A percentile compares a stretch with the other conserved stretches of the same genome.
phyloP scores from a whole-genome alignment of 2,329 filamentous ascomycete genomes.

The Cordyceps cateniannulata region DNA sequence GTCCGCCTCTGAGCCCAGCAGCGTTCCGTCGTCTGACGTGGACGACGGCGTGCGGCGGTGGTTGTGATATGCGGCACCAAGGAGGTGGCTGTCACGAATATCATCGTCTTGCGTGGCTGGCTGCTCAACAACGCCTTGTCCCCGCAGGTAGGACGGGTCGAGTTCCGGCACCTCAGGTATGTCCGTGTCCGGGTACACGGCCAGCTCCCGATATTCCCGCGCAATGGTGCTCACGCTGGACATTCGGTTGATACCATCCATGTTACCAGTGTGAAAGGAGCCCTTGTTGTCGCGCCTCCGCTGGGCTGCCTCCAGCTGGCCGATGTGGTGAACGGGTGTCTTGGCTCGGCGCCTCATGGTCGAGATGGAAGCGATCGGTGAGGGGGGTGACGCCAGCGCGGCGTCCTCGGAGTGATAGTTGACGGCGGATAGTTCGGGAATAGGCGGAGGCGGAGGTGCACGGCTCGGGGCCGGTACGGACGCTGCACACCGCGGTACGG shows the following conservation, averaged over 20 bases:
- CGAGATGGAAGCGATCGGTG: slow-evolving; percentile 15
- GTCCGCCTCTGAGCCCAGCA: slow-evolving; percentile 42
- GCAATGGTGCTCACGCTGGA: slow-evolving; percentile 43
- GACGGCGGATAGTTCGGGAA: slow-evolving; percentile 7
- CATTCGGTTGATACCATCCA: slow-evolving; percentile 24
- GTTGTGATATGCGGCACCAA: not conserved
- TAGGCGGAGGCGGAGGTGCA: slow-evolving; percentile 8
- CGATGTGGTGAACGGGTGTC: slow-evolving; percentile 43
- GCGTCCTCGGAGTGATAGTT: not conserved
- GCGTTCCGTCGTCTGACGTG: slow-evolving; percentile 38
- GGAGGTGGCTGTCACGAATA: not conserved
- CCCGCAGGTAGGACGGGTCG: not conserved
- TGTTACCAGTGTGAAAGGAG: not conserved
- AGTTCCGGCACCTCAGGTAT: not conserved
- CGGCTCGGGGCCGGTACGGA: not conserved
- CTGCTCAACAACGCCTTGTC: not conserved
- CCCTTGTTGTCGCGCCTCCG: slow-evolving; percentile 13
- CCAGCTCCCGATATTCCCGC: slow-evolving; percentile 42
- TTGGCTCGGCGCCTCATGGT: slow-evolving; percentile 41
- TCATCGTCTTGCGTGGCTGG: slow-evolving; percentile 16
- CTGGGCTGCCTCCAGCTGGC: slow-evolving; percentile 37
- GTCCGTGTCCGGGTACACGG: slow-evolving; percentile 28
- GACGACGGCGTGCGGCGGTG: slow-evolving; percentile 22
- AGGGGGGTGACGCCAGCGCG: not conserved
- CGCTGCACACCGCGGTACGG: not conserved